These are phyloP conservation scores for Daldinia decipiens DNA, from an alignment of 495 filamentous ascomycete species.

Conservation along the genomic window DNA sequence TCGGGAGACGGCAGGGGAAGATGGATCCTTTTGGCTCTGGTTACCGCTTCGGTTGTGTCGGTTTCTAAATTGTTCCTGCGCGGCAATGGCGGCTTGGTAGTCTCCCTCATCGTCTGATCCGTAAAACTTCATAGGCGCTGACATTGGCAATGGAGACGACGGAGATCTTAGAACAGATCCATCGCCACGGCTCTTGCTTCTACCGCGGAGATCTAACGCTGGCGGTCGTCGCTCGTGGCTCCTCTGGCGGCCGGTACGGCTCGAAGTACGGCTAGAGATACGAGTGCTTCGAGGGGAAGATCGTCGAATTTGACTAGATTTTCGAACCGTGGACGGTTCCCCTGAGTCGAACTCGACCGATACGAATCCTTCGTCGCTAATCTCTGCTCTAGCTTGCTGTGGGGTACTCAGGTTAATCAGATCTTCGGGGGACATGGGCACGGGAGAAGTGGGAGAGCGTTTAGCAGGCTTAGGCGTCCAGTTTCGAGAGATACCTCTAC, in stretches of 20 bases:
- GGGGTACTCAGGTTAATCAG: conserved; percentile 66
- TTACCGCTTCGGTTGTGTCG: conserved; percentile 64
- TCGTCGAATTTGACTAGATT: conserved; percentile 52
- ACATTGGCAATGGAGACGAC: conserved; percentile 81
- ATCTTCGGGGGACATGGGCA: conserved; percentile 92
- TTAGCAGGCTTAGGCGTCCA: conserved; percentile 79
- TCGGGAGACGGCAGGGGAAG: conserved; percentile 55
- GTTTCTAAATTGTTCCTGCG: conserved; percentile 69
- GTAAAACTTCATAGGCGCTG: conserved; percentile 54
- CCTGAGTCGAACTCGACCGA: conserved; percentile 34
- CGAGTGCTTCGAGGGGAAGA: conserved; percentile 54
- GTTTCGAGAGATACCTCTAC: conserved; percentile 70
- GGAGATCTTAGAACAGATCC: conserved; percentile 74
- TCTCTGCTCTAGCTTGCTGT: conserved; percentile 42
- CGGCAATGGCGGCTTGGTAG: conserved; percentile 67
- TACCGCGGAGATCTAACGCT: conserved; percentile 64
- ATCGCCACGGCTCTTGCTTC: conserved; percentile 63
- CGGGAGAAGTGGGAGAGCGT: conserved; percentile 86
- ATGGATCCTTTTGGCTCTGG: conserved; percentile 60
- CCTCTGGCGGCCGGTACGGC: conserved; percentile 59
- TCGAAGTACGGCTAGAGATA: conserved; percentile 51
- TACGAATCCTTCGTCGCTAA: conserved; percentile 25
- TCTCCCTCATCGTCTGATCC: conserved; percentile 68
- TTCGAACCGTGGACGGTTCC: conserved; percentile 57
- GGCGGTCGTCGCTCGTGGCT: conserved; percentile 61